Conservation (phyloP, 768 basidiomycete genomes). For the Trichaptum fuscoviolaceum region DNA sequence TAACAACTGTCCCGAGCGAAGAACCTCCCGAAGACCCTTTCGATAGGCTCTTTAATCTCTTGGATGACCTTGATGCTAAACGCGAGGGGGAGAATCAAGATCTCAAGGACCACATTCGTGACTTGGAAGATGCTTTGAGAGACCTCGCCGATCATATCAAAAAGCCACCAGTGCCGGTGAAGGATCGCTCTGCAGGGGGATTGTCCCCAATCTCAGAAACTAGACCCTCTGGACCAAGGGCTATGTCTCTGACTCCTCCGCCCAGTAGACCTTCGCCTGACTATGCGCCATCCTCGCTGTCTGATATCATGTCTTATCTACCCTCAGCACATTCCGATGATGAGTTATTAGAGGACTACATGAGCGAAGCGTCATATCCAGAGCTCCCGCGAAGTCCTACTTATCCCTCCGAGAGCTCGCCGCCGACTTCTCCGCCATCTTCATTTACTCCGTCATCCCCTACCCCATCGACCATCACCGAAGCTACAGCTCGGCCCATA, state of each 20-base stretch:
- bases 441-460: slow-evolving; percentile 30
- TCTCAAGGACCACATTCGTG: slow-evolving; percentile 59
- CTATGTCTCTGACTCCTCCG: slow-evolving; percentile 37
- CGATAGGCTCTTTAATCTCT: slow-evolving; percentile 42
- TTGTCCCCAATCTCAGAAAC: slow-evolving; percentile 33
- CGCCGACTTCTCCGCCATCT: slow-evolving; percentile 21
- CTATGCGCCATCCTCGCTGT: slow-evolving; percentile 26
- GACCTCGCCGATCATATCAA: slow-evolving; percentile 56
- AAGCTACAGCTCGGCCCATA: slow-evolving; percentile 30
- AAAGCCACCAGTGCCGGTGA: slow-evolving; percentile 24
- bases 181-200: slow-evolving; percentile 42
- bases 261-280: slow-evolving; percentile 35
- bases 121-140: slow-evolving; percentile 63
- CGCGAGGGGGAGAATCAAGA: slow-evolving; percentile 62
- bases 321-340: slow-evolving; percentile 76
- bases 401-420: slow-evolving; percentile 26
- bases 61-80: slow-evolving; percentile 60
- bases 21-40: slow-evolving; percentile 22
- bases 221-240: slow-evolving; percentile 13
- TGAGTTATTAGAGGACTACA: slow-evolving; percentile 23
- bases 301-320: slow-evolving; percentile 35
- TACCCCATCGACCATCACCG: slow-evolving; percentile 24
- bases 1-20: slow-evolving; percentile 9
- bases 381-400: slow-evolving; percentile 13
- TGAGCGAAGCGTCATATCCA: slow-evolving; percentile 2